phyloP scores from a whole-genome alignment of 148 eudicot genomes.

The Silene uniflora region DNA sequence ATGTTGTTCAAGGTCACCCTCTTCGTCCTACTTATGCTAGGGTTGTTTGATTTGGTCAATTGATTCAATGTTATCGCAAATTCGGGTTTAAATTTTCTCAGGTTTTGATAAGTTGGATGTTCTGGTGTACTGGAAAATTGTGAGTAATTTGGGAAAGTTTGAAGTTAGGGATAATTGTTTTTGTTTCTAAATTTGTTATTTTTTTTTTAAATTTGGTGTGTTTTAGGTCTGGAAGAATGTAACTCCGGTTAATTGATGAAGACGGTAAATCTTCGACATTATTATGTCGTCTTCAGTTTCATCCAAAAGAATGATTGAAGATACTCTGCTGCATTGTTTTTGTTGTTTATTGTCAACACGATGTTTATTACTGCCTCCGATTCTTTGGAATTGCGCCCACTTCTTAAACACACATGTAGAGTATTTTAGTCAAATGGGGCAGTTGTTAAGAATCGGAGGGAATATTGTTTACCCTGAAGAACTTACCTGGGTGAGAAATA shows the following conservation, averaged over 20 bases:
- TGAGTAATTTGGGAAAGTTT: slow-evolving; percentile 1
- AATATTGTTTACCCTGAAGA: no score
- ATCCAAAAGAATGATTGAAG: neutral
- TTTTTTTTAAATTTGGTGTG: neutral
- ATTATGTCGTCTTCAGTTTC: no score
- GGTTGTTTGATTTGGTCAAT: slow-evolving; percentile 25
- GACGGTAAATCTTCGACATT: neutral
- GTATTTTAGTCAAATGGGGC: no score
- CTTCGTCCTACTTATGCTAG: slow-evolving; percentile 28
- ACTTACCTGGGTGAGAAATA: no score
- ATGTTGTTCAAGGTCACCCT: slow-evolving; percentile 42
- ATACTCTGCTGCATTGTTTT: neutral
- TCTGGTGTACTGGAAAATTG: slow-evolving; percentile 1
- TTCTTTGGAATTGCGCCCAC: no score
- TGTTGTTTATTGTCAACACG: neutral
- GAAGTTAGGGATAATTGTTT: neutral
- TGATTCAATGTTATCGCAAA: neutral
- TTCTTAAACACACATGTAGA: no score
- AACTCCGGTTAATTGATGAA: neutral
- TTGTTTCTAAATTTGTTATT: slow-evolving; percentile 11
- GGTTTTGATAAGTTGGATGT: neutral
- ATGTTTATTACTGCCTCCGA: no score
- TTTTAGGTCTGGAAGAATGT: neutral
- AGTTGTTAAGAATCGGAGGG: no score
- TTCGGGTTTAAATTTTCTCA: neutral